Evolutionary conservation across 208 protist species (phyloP).

Genomic region (Leishmania arabica): DNA sequence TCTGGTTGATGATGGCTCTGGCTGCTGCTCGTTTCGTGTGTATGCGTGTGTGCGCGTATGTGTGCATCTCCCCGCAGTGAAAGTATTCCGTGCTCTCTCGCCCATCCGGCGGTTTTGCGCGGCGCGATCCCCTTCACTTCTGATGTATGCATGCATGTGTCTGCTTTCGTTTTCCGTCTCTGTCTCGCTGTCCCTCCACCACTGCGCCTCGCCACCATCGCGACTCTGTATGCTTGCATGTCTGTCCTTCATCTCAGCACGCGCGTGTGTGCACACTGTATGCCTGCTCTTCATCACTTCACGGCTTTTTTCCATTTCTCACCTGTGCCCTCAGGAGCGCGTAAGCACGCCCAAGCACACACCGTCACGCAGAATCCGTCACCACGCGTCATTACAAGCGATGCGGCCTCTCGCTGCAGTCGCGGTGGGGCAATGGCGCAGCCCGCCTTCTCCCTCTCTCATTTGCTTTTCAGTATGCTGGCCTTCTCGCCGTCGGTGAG

Average conservation of each 20-base stretch:
- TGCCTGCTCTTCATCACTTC: too few species aligned
- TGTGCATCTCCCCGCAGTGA: not conserved
- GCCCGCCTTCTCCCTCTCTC: not conserved
- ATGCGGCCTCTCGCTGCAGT: not conserved
- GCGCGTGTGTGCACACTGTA: not conserved
- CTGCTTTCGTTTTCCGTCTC: not conserved
- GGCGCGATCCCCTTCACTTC: not conserved
- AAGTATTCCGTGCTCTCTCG: not conserved
- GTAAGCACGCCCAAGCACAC: not conserved
- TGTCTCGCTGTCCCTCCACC: not conserved
- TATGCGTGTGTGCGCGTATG: not conserved
- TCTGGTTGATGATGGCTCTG: slow-evolving; percentile 4
- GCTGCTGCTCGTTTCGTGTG: not conserved
- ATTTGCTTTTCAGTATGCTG: slow-evolving; percentile 4
- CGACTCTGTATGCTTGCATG: not conserved
- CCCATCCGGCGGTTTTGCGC: not conserved
- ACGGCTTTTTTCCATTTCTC: not conserved
- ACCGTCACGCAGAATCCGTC: not conserved
- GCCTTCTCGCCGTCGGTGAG: not conserved
- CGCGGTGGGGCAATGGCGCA: not conserved
- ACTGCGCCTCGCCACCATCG: not conserved
- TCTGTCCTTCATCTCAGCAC: not conserved
- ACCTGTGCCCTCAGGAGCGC: not conserved
- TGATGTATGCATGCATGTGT: not conserved
- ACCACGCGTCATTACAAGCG: not conserved